Base-by-base conservation (phyloP, 306 rosid species). In the Castanospermum australe region DNA sequence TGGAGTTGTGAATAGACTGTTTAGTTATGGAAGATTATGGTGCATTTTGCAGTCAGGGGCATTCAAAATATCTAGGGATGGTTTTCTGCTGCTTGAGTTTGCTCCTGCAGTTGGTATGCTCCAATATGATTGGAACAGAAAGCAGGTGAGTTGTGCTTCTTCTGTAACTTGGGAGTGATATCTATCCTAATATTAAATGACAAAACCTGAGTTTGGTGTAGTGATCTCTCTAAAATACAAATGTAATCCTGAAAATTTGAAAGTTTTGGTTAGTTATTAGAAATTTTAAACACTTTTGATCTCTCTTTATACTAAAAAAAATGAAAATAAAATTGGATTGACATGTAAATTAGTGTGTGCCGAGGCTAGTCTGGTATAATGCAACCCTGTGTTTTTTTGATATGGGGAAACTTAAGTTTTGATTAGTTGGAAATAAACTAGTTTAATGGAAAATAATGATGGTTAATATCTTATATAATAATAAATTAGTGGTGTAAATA, bases 61-160 rank as follows among this genome's bases (percentile, higher is more conserved):
- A 28, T 91, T 85, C 82, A 93, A 93, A 85, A 67, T 95, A 70
- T 79, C 96, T n/a, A 89, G 73, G 90, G 97, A 95, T 51, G 99
- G 99, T 66, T 85, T 86, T 84, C 81, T 95, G 66, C 80, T 95
- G 76, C 99, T 93, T 87, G 96, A 95, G 88, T 91, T 95, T 75
- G 98, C 99, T 41, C 99, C 97, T 2, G 92, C 96, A 0, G 75
- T 90, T 12, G 96, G 91, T 55, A 72, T 83, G 28, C 94, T 98
- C 41, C 84, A 85, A 33, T 95, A 91, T 85, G 99, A 95, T 76
- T 93, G 97, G 98, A 88, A 74, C 73, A 85, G 92, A 71, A 95
- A 95, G 87, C 99, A 95, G 97, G 99, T 92, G 73, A 63, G 54
- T 36, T 62, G 5, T 67, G 8, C 47, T 62, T 64, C 55, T 81